phyloP scores from a whole-genome alignment of 352 stramenopile genomes.

The Phytopythium aichiense region DNA sequence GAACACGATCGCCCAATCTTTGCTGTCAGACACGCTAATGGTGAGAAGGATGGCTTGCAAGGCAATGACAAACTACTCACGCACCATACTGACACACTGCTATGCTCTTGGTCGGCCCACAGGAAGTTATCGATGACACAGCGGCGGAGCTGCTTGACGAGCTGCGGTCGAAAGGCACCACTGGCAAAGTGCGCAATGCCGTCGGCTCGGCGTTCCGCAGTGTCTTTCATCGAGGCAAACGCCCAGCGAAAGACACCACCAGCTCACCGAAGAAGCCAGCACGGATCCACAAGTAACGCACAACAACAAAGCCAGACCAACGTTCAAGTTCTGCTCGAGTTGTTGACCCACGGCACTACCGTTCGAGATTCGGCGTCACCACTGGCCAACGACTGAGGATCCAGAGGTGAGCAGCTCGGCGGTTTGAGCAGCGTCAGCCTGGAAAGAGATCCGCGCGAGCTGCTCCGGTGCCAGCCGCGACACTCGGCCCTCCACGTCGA shows the following conservation, averaged over 20 bases:
- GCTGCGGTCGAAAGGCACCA: slow-evolving; percentile 23
- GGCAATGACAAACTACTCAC: background rate
- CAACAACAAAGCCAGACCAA: background rate
- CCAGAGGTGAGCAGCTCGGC: slow-evolving; percentile 11
- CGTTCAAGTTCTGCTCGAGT: background rate
- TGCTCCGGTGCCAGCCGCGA: slow-evolving; percentile 12
- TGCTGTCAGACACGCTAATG: background rate
- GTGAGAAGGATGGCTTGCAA: background rate
- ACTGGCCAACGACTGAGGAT: background rate
- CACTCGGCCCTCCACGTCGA: background rate
- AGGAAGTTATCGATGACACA: background rate
- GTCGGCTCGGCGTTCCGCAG: slow-evolving; percentile 1
- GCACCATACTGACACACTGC: background rate
- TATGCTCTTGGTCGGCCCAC: background rate
- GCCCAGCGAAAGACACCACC: background rate
- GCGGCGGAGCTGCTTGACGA: slow-evolving; percentile 14
- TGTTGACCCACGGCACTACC: background rate
- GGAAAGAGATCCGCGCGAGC: slow-evolving; percentile 16
- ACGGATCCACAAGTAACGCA: background rate
- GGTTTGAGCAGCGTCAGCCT: slow-evolving; percentile 21
- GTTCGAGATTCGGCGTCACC: background rate
- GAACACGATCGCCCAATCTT: background rate
- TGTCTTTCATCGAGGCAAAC: slow-evolving; percentile 4
- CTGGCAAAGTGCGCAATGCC: slow-evolving; percentile 10
- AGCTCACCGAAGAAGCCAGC: background rate